These are phyloP conservation scores for Falciphora oryzae DNA, from an alignment of 2,329 filamentous ascomycete species.

Conservation along the genomic window DNA sequence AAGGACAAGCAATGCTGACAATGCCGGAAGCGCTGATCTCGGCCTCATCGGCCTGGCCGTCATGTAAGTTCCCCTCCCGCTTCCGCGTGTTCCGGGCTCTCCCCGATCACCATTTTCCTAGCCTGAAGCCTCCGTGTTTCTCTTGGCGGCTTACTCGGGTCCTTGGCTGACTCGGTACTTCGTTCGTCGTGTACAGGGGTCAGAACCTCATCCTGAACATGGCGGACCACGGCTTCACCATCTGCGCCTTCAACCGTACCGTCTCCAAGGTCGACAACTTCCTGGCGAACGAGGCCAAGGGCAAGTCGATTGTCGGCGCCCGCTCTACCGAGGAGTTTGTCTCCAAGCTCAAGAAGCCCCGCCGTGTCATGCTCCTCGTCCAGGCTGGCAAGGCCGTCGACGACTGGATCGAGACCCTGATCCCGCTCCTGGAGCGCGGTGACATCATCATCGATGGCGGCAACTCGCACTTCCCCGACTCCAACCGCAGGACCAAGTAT, in stretches of 20 bases:
- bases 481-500: slow-evolving; percentile 94
- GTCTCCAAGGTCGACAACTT: slow-evolving; percentile 97
- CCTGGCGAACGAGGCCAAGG: slow-evolving; percentile 85
- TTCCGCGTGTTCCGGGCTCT: neutral
- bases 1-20: slow-evolving; percentile 47
- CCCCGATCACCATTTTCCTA: neutral
- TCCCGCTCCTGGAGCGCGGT: slow-evolving; percentile 74
- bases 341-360: slow-evolving; percentile 93
- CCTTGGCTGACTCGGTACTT: slow-evolving; percentile 12
- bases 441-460: slow-evolving; percentile 99
- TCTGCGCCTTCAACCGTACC: slow-evolving; percentile 98
- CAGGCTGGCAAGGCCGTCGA: slow-evolving; percentile 98
- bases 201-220: slow-evolving; percentile 89
- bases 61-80: slow-evolving; percentile 53
- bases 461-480: slow-evolving; percentile 99
- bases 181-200: slow-evolving; percentile 39
- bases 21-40: slow-evolving; percentile 69
- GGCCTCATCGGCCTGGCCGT: slow-evolving; percentile 90
- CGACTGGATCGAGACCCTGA: slow-evolving; percentile 94
- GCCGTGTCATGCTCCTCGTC: slow-evolving; percentile 97
- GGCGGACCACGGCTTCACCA: slow-evolving; percentile 89
- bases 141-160: slow-evolving; percentile 5
- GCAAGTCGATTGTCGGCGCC: slow-evolving; percentile 92
- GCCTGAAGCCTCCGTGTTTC: neutral
- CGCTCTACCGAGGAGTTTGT: slow-evolving; percentile 93